Evolutionary conservation across 192 early-diverging fungal genomes (phyloP).

Genomic region (Radiomyces spectabilis): DNA sequence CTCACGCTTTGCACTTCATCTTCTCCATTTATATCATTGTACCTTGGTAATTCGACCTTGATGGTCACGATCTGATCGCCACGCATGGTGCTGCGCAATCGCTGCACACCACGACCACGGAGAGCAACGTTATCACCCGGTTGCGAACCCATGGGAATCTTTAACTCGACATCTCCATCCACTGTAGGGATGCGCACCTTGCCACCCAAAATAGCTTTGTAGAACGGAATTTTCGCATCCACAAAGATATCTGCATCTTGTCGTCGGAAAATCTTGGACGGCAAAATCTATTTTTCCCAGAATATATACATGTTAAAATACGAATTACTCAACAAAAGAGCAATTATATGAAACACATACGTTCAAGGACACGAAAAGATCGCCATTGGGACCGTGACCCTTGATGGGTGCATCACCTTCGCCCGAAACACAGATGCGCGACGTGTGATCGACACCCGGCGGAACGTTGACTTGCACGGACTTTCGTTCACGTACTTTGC

Average conservation of each 20-base stretch:
- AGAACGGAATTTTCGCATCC: constrained; percentile 70
- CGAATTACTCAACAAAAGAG: no score
- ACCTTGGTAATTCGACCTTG: constrained; percentile 73
- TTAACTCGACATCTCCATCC: constrained; percentile 93
- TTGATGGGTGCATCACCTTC: constrained; percentile 79
- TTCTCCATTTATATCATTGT: constrained; percentile 3
- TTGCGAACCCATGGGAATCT: constrained; percentile 78
- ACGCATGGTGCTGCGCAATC: constrained; percentile 43
- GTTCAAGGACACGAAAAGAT: constrained; percentile 77
- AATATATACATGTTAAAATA: constrained; percentile 15
- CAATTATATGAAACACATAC: constrained; percentile 45
- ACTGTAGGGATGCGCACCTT: constrained; percentile 81
- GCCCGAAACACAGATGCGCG: constrained; percentile 66
- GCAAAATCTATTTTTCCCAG: constrained; percentile 21
- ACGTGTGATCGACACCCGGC: constrained; percentile 76
- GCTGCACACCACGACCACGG: constrained; percentile 68
- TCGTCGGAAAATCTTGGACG: constrained; percentile 72
- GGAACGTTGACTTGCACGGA: constrained; percentile 74
- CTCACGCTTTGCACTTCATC: not conserved
- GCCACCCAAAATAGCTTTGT: constrained; percentile 86
- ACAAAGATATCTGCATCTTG: constrained; percentile 77
- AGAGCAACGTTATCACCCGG: constrained; percentile 80
- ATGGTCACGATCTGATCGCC: constrained; percentile 92
- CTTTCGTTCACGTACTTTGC: constrained; percentile 68
- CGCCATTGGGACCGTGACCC: constrained; percentile 68